Percentiles rank a stretch among this genome's conserved stretches.
Conservation (phyloP, 2,329 filamentous ascomycete genomes). For the Domatiomyces globalis region DNA sequence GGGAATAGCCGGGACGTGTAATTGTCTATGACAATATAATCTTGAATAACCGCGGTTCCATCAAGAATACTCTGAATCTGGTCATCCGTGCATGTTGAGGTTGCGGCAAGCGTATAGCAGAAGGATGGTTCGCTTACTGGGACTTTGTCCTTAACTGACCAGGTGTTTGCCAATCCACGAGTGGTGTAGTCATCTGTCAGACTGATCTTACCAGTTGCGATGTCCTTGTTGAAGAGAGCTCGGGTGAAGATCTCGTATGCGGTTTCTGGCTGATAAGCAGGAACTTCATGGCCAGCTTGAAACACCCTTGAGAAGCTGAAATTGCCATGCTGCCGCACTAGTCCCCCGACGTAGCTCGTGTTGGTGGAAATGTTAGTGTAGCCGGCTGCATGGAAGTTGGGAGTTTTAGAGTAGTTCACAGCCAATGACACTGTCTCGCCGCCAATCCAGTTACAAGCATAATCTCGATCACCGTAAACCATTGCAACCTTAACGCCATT, state of each 20-base stretch:
- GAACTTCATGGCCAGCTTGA: slow-evolving; percentile 20
- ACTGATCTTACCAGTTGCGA: slow-evolving; percentile 22
- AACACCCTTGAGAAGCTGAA: slow-evolving; percentile 30
- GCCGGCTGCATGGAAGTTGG: slow-evolving; percentile 30
- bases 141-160: slow-evolving; percentile 2
- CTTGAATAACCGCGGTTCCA: slow-evolving; percentile 31
- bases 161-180: slow-evolving; percentile 1
- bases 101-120: slow-evolving; percentile 32
- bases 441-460: slow-evolving; percentile 38
- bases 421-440: slow-evolving; percentile 34
- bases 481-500: slow-evolving; percentile 43
- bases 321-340: slow-evolving; percentile 27
- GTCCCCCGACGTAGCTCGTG: slow-evolving; percentile 25
- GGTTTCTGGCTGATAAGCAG: slow-evolving; percentile 26
- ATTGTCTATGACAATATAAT: slow-evolving; percentile 31
- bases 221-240: slow-evolving; percentile 21
- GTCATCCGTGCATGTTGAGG: slow-evolving; percentile 30
- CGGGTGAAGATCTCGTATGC: slow-evolving; percentile 28
- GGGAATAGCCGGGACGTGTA: slow-evolving; percentile 5
- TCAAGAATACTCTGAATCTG: slow-evolving; percentile 29
- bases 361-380: slow-evolving; percentile 27
- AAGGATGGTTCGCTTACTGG: not conserved
- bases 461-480: slow-evolving; percentile 47
- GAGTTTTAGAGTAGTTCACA: slow-evolving; percentile 28
- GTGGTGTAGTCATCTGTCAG: slow-evolving; percentile 6